A percentile compares a stretch with the other conserved stretches of the same genome.
Evolutionary conservation across 2,329 filamentous ascomycete species (phyloP).

Genomic region (Talaromyces atroroseus): DNA sequence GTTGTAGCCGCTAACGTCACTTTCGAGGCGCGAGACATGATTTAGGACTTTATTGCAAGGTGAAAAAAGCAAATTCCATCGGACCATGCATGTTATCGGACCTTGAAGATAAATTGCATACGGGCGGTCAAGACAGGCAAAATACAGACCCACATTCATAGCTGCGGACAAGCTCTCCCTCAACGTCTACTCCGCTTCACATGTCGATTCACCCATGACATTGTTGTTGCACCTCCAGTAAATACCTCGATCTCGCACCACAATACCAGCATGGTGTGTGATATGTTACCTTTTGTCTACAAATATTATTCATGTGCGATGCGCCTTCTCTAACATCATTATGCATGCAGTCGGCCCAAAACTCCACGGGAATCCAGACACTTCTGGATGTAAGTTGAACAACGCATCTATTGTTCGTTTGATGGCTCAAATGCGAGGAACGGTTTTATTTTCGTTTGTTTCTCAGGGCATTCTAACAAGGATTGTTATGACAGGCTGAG

Average conservation of each 20-base stretch:
- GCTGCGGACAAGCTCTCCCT: background rate
- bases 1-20: conserved; percentile 75
- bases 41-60: background rate
- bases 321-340: background rate
- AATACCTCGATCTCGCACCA: background rate
- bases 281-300: background rate
- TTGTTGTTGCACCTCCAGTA: conserved; percentile 5
- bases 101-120: background rate
- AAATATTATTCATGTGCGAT: background rate
- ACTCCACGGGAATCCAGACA: conserved; percentile 96
- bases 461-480: conserved; percentile 7
- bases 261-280: conserved; percentile 7
- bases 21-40: conserved; percentile 88
- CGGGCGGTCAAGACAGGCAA: conserved; percentile 4
- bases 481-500: conserved; percentile 63
- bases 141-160: conserved; percentile 5
- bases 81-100: background rate
- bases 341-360: conserved; percentile 76
- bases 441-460: background rate
- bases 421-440: background rate
- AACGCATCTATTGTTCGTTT: background rate
- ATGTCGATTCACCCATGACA: background rate
- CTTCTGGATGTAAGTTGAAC: conserved; percentile 78
- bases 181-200: conserved; percentile 2
- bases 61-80: background rate